Evolutionary conservation across 305 asterid genomes (phyloP), one percentile per base, ranked within the genome.

Genomic region (Plantago rigida): DNA sequence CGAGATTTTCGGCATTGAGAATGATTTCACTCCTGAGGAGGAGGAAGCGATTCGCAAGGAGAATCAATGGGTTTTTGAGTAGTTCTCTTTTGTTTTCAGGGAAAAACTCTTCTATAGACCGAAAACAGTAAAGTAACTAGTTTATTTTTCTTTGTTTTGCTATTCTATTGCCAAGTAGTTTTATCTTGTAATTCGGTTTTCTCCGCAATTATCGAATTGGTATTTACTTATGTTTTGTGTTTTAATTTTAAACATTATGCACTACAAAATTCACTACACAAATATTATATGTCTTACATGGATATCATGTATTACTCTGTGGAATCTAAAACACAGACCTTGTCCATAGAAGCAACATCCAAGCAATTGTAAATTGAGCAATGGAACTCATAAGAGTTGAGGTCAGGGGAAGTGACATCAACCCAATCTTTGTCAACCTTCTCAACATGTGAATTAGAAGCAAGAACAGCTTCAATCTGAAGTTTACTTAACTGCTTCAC

Each of bases 351-450:
- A 69, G 79, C 68, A 58, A 75, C 72, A 63, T 78, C 68, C 79
- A 88, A 79, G 77, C 83, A 84, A 65, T 79, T 64, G 64, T 77
- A 83, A 54, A 92, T 74, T 11, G 96, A 86, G 56, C 84, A 78
- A 41, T 66, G 84, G 15, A 92, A 84, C 79, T 83, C 95, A 55
- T 68, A 73, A 11, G 94, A 92, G 73, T 84, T 92, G 22, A 80
- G 85, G 11, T 79, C 66, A 3, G 84, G 66, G 52, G 95, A 91
- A 22, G 59, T 56, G n/a, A 88, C 83, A 64, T 86, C 81, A 13
- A 81, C 67, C 96, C 96, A 92, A 22, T 81, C 96, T 51, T 80
- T 79, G 47, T 79, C 85, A 17, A 83, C 81, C 81, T 73, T 80
- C 72, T 80, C 79, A 7, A 80, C 82, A 5, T 80, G 63, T 19